phyloP scores from a whole-genome alignment of 345 rosid species.

The Camelina hispida region DNA sequence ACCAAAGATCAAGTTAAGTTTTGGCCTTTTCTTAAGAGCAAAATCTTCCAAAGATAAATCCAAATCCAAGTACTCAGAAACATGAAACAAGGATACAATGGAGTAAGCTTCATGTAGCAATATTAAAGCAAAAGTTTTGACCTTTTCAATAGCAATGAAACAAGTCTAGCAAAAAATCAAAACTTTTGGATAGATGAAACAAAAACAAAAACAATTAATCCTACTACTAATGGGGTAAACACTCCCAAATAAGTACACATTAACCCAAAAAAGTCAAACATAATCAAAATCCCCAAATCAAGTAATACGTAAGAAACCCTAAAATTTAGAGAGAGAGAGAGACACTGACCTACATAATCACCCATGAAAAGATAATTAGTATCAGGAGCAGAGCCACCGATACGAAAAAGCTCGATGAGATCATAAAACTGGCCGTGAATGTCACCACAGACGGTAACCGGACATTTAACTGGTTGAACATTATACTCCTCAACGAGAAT shows the following conservation, averaged over 20 bases:
- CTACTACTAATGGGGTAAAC: background rate
- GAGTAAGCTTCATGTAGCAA: background rate
- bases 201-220: background rate
- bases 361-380: conserved; percentile 98
- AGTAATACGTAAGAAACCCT: background rate
- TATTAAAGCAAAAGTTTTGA: too few species aligned
- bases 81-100: too few species aligned
- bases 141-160: too few species aligned
- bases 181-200: background rate
- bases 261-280: background rate
- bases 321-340: background rate
- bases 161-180: background rate
- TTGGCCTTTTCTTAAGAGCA: too few species aligned
- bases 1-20: too few species aligned
- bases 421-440: conserved; percentile 97
- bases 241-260: background rate
- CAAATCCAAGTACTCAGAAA: too few species aligned
- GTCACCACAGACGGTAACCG: conserved; percentile 96
- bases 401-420: conserved; percentile 84
- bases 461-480: conserved; percentile 98
- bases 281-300: background rate
- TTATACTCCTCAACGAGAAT: conserved; percentile 97
- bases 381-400: conserved; percentile 91
- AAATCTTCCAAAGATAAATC: too few species aligned
- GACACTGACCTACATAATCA: conserved; percentile 70